These are phyloP conservation scores for Penicillium sp. DNA, from an alignment of 2,329 filamentous ascomycete genomes.

Conservation along the genomic window DNA sequence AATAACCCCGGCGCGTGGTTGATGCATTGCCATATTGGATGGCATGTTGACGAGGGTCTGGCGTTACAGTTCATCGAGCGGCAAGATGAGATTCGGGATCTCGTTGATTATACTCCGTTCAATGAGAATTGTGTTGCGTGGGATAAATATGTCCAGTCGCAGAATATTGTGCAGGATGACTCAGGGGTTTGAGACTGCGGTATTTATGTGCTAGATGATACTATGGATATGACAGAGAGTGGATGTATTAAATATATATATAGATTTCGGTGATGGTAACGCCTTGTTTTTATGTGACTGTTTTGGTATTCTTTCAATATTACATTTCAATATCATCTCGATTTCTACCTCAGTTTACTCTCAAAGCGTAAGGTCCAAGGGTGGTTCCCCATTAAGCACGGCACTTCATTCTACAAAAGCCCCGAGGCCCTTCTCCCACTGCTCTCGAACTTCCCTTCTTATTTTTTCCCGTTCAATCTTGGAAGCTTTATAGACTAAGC, in stretches of 20 bases:
- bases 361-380: too few species aligned
- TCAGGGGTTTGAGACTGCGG: neutral
- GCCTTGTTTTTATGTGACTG: neutral
- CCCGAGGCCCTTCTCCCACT: too few species aligned
- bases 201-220: neutral
- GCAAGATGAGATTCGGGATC: constrained; percentile 3
- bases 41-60: constrained; percentile 25
- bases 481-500: too few species aligned
- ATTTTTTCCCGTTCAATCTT: too few species aligned
- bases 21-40: constrained; percentile 44
- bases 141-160: neutral
- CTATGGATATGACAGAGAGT: neutral
- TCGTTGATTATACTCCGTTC: neutral
- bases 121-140: neutral
- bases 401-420: neutral
- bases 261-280: neutral
- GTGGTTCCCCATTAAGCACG: too few species aligned
- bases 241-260: neutral
- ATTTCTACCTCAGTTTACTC: too few species aligned
- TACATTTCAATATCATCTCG: too few species aligned
- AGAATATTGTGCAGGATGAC: neutral
- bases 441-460: too few species aligned
- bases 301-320: neutral
- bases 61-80: constrained; percentile 28
- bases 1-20: constrained; percentile 47